Evolutionary conservation across 2,329 filamentous ascomycete genomes (phyloP).

Genomic region (Apiospora rasikravindrae): DNA sequence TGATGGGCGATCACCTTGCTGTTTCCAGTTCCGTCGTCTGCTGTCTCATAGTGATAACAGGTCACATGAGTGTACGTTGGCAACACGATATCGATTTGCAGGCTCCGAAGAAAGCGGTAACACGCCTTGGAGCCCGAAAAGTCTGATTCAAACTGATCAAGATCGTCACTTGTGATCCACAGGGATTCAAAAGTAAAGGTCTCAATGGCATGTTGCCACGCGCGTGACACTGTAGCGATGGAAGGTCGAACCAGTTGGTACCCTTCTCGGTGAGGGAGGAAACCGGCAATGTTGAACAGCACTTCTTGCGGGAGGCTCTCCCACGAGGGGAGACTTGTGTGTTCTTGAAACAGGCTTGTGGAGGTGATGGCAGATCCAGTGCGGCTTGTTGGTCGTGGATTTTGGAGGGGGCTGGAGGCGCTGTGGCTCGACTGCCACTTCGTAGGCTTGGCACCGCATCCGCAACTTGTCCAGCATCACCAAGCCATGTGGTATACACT

Average conservation of each 20-base stretch:
- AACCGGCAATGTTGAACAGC: background rate
- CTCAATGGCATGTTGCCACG: constrained; percentile 14
- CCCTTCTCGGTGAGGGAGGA: background rate
- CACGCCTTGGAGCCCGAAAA: background rate
- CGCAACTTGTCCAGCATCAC: no score
- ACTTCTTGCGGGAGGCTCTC: constrained; percentile 50
- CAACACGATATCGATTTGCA: background rate
- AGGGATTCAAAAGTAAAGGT: background rate
- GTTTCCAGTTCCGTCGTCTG: background rate
- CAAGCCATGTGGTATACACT: no score
- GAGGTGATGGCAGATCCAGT: no score
- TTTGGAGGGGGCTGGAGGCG: background rate
- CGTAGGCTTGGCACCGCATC: no score
- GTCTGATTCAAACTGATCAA: background rate
- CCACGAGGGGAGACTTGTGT: constrained; percentile 36
- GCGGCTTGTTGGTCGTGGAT: background rate
- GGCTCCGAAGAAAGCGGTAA: background rate
- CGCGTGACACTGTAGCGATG: background rate
- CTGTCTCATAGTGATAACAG: constrained; percentile 1
- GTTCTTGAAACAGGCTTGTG: no score
- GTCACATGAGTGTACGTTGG: background rate
- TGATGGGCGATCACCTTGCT: background rate
- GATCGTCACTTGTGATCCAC: constrained; percentile 1
- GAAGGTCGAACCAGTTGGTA: background rate
- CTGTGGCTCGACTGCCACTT: background rate